A percentile compares a stretch with the other conserved stretches of the same genome.
phyloP scores from a whole-genome alignment of 768 basidiomycete genomes.

The Pluteus cervinus region DNA sequence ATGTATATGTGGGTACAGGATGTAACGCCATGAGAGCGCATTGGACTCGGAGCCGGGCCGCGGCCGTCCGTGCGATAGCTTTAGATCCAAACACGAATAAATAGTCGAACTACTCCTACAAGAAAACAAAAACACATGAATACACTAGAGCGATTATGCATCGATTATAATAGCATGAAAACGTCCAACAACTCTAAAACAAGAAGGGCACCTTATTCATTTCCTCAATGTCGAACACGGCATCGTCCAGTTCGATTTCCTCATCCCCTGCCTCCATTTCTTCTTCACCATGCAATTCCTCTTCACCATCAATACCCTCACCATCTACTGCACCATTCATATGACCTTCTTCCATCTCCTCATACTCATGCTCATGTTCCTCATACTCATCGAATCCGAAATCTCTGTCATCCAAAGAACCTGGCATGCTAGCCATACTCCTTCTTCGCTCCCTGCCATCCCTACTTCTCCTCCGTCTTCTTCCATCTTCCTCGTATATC shows the following conservation, averaged over 20 bases:
- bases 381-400: conserved; percentile 46
- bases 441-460: conserved; percentile 44
- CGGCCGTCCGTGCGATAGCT: too few relatives aligned
- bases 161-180: background rate
- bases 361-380: conserved; percentile 24
- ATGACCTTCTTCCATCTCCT: conserved; percentile 28
- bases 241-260: too few relatives aligned
- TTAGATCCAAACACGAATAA: too few relatives aligned
- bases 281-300: too few relatives aligned
- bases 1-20: too few relatives aligned
- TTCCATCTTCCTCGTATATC: conserved; percentile 31
- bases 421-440: conserved; percentile 84
- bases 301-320: conserved; percentile 61
- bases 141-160: background rate
- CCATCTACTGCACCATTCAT: conserved; percentile 34
- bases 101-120: too few relatives aligned
- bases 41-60: too few relatives aligned
- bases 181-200: conserved; percentile 19
- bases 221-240: conserved; percentile 73
- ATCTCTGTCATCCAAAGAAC: conserved; percentile 62
- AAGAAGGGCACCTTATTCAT: conserved; percentile 75
- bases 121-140: too few relatives aligned
- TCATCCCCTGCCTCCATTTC: too few relatives aligned
- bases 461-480: conserved; percentile 27
- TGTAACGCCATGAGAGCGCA: too few relatives aligned